phyloP scores from a whole-genome alignment of 352 stramenopile genomes.

The Pythium chondricola region DNA sequence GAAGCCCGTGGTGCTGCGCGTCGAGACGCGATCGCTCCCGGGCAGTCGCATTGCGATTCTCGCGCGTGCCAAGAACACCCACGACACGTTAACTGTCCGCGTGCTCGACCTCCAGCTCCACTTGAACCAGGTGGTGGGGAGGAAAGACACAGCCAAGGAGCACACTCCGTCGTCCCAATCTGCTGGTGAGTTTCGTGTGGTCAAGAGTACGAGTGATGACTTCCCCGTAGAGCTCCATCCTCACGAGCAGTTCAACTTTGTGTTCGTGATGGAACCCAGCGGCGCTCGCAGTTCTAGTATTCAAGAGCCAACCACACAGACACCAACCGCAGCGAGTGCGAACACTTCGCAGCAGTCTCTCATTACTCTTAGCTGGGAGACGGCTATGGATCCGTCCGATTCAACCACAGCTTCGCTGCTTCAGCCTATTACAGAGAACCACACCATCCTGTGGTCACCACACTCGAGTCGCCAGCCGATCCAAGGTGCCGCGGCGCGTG shows the following conservation, averaged over 20 bases:
- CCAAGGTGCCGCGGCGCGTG: not conserved
- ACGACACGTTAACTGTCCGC: constrained; percentile 29
- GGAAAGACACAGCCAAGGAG: not conserved
- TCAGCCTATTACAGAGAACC: constrained; percentile 47
- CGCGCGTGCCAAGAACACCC: constrained; percentile 39
- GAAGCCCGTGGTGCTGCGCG: constrained; percentile 52
- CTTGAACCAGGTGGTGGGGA: constrained; percentile 29
- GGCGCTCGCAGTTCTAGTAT: not conserved
- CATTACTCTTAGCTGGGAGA: constrained; percentile 61
- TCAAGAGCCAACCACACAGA: not conserved
- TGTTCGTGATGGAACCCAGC: constrained; percentile 15
- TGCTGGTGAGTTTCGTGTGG: constrained; percentile 7
- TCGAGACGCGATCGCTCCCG: constrained; percentile 42
- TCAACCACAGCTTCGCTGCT: constrained; percentile 8
- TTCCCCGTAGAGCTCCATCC: constrained; percentile 52
- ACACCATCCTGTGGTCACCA: constrained; percentile 62
- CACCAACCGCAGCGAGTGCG: not conserved
- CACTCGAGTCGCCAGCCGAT: constrained; percentile 2
- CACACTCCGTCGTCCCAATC: too few relatives aligned
- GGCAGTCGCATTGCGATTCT: constrained; percentile 38
- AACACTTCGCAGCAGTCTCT: constrained; percentile 40
- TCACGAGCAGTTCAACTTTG: constrained; percentile 62
- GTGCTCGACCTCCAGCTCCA: constrained; percentile 65
- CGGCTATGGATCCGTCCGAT: constrained; percentile 8
- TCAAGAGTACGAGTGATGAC: constrained; percentile 24